A percentile compares a stretch with the other conserved stretches of the same genome.
Evolutionary conservation across 441 rosid genomes (phyloP).

Genomic region (Arabidopsis lyrata): DNA sequence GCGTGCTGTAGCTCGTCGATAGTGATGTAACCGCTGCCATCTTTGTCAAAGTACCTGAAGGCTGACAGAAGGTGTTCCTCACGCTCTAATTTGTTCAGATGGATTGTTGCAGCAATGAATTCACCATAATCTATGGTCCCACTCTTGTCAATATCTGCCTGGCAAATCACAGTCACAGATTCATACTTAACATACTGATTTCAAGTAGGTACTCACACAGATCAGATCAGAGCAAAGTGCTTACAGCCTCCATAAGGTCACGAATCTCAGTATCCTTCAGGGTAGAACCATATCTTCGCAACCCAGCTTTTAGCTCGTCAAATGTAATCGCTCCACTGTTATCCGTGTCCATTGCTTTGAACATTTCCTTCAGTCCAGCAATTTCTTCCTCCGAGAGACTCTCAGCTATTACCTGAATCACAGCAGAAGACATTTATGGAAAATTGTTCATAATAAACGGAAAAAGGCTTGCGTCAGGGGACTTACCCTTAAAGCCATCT

Average conservation of each 20-base stretch:
- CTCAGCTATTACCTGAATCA: slow-evolving; percentile 91
- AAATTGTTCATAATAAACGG: not conserved
- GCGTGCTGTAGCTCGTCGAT: slow-evolving; percentile 98
- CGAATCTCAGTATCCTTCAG: slow-evolving; percentile 94
- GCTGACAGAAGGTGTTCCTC: slow-evolving; percentile 98
- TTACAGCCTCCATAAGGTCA: slow-evolving; percentile 98
- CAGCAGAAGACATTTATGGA: slow-evolving; percentile 12
- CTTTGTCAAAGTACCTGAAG: slow-evolving; percentile 94
- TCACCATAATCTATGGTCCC: slow-evolving; percentile 97
- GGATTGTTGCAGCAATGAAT: slow-evolving; percentile 95
- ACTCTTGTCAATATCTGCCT: slow-evolving; percentile 99
- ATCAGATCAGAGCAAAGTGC: slow-evolving; percentile 39
- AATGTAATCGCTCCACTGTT: slow-evolving; percentile 98
- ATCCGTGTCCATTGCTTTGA: slow-evolving; percentile 93
- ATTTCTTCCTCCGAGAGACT: slow-evolving; percentile 99
- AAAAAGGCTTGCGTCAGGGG: not conserved
- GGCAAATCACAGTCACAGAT: slow-evolving; percentile 37
- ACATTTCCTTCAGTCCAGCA: slow-evolving; percentile 97
- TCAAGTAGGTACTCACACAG: slow-evolving; percentile 11
- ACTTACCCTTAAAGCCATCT: slow-evolving; percentile 90
- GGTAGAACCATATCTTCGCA: slow-evolving; percentile 95
- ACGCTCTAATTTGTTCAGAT: slow-evolving; percentile 91
- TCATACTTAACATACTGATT: slow-evolving; percentile 17
- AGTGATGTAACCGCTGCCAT: slow-evolving; percentile 93
- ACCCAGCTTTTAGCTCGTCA: slow-evolving; percentile 98